phyloP scores from a whole-genome alignment of 163 green algal genomes.

The Coccomyxa subellipsoidea region DNA sequence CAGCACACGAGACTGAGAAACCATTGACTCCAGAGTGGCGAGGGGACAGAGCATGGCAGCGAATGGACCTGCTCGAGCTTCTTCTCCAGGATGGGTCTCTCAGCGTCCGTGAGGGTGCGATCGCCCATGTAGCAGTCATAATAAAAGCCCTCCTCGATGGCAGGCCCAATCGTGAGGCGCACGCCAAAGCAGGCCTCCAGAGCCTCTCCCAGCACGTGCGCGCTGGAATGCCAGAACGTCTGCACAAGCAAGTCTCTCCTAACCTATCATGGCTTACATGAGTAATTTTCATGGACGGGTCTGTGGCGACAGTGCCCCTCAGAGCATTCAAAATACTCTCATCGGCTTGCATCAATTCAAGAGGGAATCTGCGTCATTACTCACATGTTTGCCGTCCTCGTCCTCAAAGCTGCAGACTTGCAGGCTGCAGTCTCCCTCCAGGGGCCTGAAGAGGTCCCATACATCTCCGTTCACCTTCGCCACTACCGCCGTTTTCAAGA shows the following conservation, averaged over 20 bases:
- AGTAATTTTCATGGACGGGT: too few relatives aligned
- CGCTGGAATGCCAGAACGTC: conserved; percentile 96
- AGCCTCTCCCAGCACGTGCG: conserved; percentile 91
- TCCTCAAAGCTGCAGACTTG: conserved; percentile 82
- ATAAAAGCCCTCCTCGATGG: conserved; percentile 94
- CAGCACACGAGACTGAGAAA: too few relatives aligned
- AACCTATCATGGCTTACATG: too few relatives aligned
- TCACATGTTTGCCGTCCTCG: conserved; percentile 76
- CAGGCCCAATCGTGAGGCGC: conserved; percentile 93
- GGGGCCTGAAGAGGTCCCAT: conserved; percentile 90
- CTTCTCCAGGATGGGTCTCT: conserved; percentile 71
- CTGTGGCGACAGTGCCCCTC: too few relatives aligned
- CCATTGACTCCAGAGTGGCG: too few relatives aligned
- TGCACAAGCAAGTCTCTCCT: conserved; percentile 43
- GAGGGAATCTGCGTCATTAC: conserved; percentile 1
- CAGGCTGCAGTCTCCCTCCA: conserved; percentile 86
- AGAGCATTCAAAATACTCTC: neutral
- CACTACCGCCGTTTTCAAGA: conserved; percentile 90
- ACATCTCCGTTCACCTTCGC: conserved; percentile 71
- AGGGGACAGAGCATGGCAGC: too few relatives aligned
- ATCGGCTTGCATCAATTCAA: neutral
- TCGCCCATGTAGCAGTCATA: conserved; percentile 93
- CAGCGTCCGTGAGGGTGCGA: conserved; percentile 63
- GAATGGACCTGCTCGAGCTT: conserved; percentile 43
- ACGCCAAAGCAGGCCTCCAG: conserved; percentile 94